Conservation (phyloP, 2,329 filamentous ascomycete species). For the Aquanectria penicillioides region DNA sequence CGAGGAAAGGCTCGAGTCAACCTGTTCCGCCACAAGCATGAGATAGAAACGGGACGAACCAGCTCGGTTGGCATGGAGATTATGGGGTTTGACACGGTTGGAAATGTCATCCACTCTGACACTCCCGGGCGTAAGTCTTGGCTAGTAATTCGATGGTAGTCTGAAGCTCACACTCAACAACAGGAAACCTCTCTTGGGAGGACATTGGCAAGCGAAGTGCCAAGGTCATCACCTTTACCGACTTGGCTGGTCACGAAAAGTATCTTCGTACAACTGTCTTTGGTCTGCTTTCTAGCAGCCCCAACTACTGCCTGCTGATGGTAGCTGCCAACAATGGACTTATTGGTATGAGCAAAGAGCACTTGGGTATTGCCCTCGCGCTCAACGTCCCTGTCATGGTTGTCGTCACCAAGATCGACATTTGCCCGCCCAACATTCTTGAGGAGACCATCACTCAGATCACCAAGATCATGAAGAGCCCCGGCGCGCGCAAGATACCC, state of each 20-base stretch:
- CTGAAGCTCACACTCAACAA: constrained; percentile 26
- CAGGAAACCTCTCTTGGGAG: constrained; percentile 85
- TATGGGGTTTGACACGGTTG: constrained; percentile 92
- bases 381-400: constrained; percentile 98
- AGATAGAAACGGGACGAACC: constrained; percentile 93
- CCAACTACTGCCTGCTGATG: constrained; percentile 98
- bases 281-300: constrained; percentile 90
- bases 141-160: no score
- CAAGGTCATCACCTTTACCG: constrained; percentile 97
- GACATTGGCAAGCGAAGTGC: constrained; percentile 95
- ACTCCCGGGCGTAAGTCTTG: constrained; percentile 79
- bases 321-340: constrained; percentile 97
- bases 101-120: constrained; percentile 83
- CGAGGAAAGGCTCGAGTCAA: constrained; percentile 94
- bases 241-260: constrained; percentile 93
- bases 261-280: constrained; percentile 98
- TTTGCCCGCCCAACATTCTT: constrained; percentile 94
- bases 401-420: constrained; percentile 97
- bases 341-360: constrained; percentile 98
- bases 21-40: constrained; percentile 96
- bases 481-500: constrained; percentile 92
- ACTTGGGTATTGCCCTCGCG: constrained; percentile 92
- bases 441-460: constrained; percentile 93
- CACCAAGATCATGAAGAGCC: constrained; percentile 91
- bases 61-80: constrained; percentile 99